Evolutionary conservation across 2,329 filamentous ascomycete species (phyloP), one percentile per base, ranked within the genome.

Genomic region (Exophiala oligosperma): DNA sequence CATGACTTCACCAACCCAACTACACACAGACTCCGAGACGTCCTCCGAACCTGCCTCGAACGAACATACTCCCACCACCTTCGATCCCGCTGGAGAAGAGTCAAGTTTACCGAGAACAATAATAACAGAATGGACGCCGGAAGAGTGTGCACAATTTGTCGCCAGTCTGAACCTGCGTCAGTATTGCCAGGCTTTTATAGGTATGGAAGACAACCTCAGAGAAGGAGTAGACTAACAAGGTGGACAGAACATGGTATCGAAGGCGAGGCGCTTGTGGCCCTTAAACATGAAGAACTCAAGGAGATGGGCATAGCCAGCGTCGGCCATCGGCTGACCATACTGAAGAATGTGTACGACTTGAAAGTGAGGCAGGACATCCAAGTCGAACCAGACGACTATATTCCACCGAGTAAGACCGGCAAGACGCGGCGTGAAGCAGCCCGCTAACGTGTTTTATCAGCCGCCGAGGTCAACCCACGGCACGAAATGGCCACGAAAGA

Each of bases 301-400:
- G 91, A 95, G 71, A 93, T 97, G 87, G 92, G 92, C 49, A 90
- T 99, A 64, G 80, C 81, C 63, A 97, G 93, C 76, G 91, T 97
- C 49, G 94, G 94, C 41, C 94, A 99, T 77, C 88, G 94, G 60
- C 81, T 99, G 68, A 96, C 92, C 23, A 95, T 99, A 57, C 82
- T 99, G 58, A 97, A 97, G 77, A 92, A 87, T 68, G 92, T 97
- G 54, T 97, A 97, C 76, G 92, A 97, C 70, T 88, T 94, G 70
- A 99, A 99, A 78, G 88, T 93, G 73, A 91, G 91, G 64, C 92
- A 97, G 70, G 92, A 96, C 68, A 85, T 97, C 60, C 89, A 91
- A 14, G 84, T 97, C 67, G 93, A 97, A 71, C 87, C 88, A 61
- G 93, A 97, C 69, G 91, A 97, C 73, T 99, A 97, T 72, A 84